Evolutionary conservation across 305 asterid species (phyloP), one percentile per base, ranked within the genome.

Genomic region (Fraxinus angustifolia): DNA sequence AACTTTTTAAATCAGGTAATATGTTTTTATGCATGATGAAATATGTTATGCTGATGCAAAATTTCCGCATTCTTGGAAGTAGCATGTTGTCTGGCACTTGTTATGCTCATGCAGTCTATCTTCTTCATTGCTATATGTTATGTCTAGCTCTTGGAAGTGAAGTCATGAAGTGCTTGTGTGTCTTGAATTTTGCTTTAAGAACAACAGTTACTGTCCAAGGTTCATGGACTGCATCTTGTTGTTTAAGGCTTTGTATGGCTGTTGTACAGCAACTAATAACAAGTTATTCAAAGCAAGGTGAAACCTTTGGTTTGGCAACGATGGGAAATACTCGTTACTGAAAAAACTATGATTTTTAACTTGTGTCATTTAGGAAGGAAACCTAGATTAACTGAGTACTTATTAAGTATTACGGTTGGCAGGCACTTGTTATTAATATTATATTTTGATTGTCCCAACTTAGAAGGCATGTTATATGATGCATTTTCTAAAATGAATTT

Each of bases 1-100:
- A 89, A 91, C 91, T 94, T 96, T 87, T 86, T 96, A 88, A 93
- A 85, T 88, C 98, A 96, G 99, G 99, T 96, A 92, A 80, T 19
- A 48, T 58, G 10, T 33, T 75, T 77, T 31, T 81, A 36, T 34
- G 36, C 79, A 75, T 12, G 36, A 68, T 78, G 38, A 7, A 53
- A 62, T 74, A 80, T 80, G 65, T 76, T 78, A 38, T 77, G 73
- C 26, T 60, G 56, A 75, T 79, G 78, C 78, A 72, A 36, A 35
- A 3, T 77, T 79, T 62, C 31, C 16, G 70, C 76, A 31, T 80
- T 77, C 74, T 60, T 65, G 35, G 35, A 65, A 65, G 73, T 58
- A 65, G 17, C 35, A 65, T 60, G 70, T 10, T 65, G 34, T 65
- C 73, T 65, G 8, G 73, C 73, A 34, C 35, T 65, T 65, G 17